Conservation (phyloP, 2,329 filamentous ascomycete species). For the Volutella citrinella region DNA sequence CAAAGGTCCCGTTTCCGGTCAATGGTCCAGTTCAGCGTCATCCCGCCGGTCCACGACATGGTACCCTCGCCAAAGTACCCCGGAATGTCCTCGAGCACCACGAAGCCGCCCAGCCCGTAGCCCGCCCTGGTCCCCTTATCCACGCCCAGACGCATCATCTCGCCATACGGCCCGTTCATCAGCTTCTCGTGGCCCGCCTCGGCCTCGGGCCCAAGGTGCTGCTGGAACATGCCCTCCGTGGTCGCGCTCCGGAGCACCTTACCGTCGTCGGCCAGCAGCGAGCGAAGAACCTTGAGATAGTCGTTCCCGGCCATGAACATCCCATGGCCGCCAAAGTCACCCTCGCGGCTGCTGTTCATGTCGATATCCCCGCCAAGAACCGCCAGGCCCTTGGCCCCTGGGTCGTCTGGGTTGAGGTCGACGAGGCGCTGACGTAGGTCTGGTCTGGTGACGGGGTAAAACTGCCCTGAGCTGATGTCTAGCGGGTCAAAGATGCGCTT, state of each 20-base stretch:
- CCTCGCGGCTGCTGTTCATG: slow-evolving; percentile 29
- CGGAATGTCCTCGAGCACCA: slow-evolving; percentile 38
- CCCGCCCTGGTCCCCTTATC: slow-evolving; percentile 31
- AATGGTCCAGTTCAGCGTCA: slow-evolving; percentile 46
- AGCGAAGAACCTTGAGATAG: slow-evolving; percentile 43
- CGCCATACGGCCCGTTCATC: slow-evolving; percentile 28
- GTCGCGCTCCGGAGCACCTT: slow-evolving; percentile 41
- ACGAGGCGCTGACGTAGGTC: slow-evolving; percentile 33
- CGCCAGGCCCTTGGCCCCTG: slow-evolving; percentile 30
- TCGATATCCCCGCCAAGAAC: slow-evolving; percentile 32
- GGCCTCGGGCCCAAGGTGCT: slow-evolving; percentile 39
- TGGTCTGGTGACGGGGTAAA: slow-evolving; percentile 35
- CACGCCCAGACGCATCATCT: slow-evolving; percentile 35
- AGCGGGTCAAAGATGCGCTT: slow-evolving; percentile 43
- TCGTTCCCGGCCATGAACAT: slow-evolving; percentile 35
- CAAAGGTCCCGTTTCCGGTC: slow-evolving; percentile 46
- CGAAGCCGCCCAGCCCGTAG: slow-evolving; percentile 38
- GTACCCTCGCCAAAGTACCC: slow-evolving; percentile 43
- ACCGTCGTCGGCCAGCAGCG: slow-evolving; percentile 47
- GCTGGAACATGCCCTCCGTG: slow-evolving; percentile 43
- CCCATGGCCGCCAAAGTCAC: slow-evolving; percentile 45
- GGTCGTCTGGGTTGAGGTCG: slow-evolving; percentile 37
- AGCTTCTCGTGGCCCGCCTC: slow-evolving; percentile 23
- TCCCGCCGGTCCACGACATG: slow-evolving; percentile 44
- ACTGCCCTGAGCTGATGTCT: slow-evolving; percentile 36